Percentiles rank a stretch among this genome's conserved stretches.
These are phyloP conservation scores for Aspergillus felis DNA, from an alignment of 2,329 filamentous ascomycete species.

Conservation along the genomic window DNA sequence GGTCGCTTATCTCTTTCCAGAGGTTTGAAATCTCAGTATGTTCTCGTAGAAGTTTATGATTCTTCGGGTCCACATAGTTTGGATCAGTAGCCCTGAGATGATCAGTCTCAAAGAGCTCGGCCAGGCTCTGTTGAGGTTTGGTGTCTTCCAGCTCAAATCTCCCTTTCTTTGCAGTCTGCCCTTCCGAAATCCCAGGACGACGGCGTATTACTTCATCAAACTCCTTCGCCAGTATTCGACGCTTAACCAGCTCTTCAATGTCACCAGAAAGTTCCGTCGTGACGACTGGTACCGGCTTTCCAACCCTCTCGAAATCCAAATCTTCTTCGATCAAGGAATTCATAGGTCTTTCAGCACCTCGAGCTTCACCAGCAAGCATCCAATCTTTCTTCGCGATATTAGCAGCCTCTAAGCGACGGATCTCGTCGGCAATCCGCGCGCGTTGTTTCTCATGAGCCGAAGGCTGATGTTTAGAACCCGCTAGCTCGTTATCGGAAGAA, in stretches of 20 bases:
- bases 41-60: conserved; percentile 77
- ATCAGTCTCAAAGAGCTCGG: conserved; percentile 91
- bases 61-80: conserved; percentile 72
- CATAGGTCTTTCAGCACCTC: conserved; percentile 72
- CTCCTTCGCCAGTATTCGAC: conserved; percentile 80
- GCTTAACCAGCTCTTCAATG: conserved; percentile 91
- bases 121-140: conserved; percentile 81
- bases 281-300: conserved; percentile 91
- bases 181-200: conserved; percentile 67
- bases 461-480: conserved; percentile 21
- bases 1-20: conserved; percentile 76
- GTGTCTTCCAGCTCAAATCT: conserved; percentile 79
- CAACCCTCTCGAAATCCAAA: conserved; percentile 89
- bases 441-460: conserved; percentile 85
- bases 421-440: conserved; percentile 82
- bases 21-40: conserved; percentile 77
- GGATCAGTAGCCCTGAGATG: conserved; percentile 75
- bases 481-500: conserved; percentile 63
- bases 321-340: conserved; percentile 95
- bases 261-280: conserved; percentile 86
- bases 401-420: conserved; percentile 82
- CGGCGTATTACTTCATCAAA: conserved; percentile 89
- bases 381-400: conserved; percentile 88
- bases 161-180: conserved; percentile 63
- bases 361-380: conserved; percentile 84